A percentile compares a stretch with the other conserved stretches of the same genome.
Conservation (phyloP, 2,329 filamentous ascomycete genomes). For the Byssochlamys sp. region DNA sequence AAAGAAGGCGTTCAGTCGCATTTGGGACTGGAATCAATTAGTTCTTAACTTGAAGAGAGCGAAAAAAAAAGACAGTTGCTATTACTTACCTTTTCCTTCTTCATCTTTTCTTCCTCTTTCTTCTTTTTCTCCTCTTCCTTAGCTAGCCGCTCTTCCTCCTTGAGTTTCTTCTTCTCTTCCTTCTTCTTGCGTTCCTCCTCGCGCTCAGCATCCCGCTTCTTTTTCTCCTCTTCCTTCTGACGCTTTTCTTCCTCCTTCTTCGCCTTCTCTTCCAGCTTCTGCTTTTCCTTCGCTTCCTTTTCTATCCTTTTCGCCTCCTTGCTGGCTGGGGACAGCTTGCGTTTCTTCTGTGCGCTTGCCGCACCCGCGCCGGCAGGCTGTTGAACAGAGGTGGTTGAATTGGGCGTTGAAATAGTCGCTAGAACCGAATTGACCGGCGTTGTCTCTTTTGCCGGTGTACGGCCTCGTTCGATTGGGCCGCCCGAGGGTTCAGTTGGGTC, state of each 20-base stretch:
- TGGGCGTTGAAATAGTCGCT: neutral
- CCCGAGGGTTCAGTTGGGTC: neutral
- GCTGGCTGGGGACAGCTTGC: constrained; percentile 22
- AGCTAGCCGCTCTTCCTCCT: constrained; percentile 28
- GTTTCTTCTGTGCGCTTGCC: constrained; percentile 17
- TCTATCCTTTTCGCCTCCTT: constrained; percentile 17
- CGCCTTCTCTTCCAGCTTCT: constrained; percentile 24
- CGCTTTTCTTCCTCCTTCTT: constrained; percentile 32
- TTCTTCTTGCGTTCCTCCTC: constrained; percentile 36
- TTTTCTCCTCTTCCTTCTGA: constrained; percentile 40
- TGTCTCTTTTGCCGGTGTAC: neutral
- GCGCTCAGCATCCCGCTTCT: constrained; percentile 35
- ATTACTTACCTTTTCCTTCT: constrained; percentile 37
- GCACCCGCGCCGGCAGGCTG: constrained; percentile 9
- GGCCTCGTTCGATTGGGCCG: neutral
- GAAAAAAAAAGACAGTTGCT: neutral
- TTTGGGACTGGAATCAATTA: constrained; percentile 36
- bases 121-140: constrained; percentile 39
- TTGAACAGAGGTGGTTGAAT: neutral
- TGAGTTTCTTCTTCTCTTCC: constrained; percentile 37
- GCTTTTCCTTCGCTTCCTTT: constrained; percentile 20
- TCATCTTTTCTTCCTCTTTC: constrained; percentile 39
- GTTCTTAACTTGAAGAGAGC: constrained; percentile 11
- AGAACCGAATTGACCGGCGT: neutral
- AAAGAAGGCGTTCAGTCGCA: constrained; percentile 44